Evolutionary conservation across 2,329 filamentous ascomycete genomes (phyloP).

Genomic region (Fusarium protoensiforme): DNA sequence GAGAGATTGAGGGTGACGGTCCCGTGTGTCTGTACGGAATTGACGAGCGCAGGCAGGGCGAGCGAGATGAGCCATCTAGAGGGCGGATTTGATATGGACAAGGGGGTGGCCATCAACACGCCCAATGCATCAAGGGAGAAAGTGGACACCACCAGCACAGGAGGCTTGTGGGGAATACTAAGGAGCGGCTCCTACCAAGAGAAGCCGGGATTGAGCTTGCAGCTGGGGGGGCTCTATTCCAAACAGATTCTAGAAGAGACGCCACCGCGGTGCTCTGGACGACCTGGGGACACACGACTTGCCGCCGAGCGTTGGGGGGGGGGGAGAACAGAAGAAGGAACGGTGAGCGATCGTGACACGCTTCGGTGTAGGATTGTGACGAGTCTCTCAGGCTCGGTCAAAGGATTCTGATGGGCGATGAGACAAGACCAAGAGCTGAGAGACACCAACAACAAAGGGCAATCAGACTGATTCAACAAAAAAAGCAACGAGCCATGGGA

Average conservation of each 20-base stretch:
- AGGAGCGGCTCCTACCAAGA: constrained; percentile 23
- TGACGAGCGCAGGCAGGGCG: constrained; percentile 30
- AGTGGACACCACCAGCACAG: constrained; percentile 20
- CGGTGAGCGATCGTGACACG: constrained; percentile 35
- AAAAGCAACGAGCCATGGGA: constrained; percentile 28
- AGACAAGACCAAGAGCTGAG: constrained; percentile 30
- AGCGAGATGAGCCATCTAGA: constrained; percentile 40
- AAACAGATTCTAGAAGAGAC: constrained; percentile 43
- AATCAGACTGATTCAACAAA: constrained; percentile 22
- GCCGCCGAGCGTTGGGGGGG: not conserved
- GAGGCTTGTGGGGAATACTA: constrained; percentile 39
- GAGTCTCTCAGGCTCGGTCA: constrained; percentile 26
- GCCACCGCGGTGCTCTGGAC: constrained; percentile 27
- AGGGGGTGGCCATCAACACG: constrained; percentile 22
- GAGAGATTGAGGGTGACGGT: constrained; percentile 1
- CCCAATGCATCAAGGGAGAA: constrained; percentile 29
- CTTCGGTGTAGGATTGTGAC: constrained; percentile 37
- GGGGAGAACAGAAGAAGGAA: constrained; percentile 18
- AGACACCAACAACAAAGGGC: constrained; percentile 11
- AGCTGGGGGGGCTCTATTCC: constrained; percentile 38
- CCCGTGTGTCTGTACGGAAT: constrained; percentile 17
- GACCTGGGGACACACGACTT: not conserved
- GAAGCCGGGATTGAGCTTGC: constrained; percentile 32
- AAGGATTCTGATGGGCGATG: constrained; percentile 27
- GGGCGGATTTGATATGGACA: constrained; percentile 37